Evolutionary conservation across 805 yeast species (phyloP), one percentile per base, ranked within the genome.

Genomic region (Tetrapisispora pingtungensis): DNA sequence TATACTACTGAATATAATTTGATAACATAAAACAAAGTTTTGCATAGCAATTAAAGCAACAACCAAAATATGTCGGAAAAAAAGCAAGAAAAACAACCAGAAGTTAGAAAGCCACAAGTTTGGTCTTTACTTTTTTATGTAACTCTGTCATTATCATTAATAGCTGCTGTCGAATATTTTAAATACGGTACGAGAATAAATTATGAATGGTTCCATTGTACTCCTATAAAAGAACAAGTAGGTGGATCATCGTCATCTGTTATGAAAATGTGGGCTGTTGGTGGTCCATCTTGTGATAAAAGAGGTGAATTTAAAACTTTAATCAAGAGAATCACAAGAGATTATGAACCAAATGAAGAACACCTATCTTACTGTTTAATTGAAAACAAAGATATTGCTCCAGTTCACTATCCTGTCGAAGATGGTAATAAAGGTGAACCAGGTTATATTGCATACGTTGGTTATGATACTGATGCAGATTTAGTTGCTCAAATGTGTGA

Each of bases 171-270:
- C 2, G 73, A 70, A 48, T 69, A 67, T 47, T 70, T 70, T 57
- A 70, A 70, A 49, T 67, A 65, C 42, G 50, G 64, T 17, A 68
- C 73, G 2, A 61, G 57, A 47, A 54, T 59, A 31, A 61, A 68
- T 47, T 70, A 70, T 44, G 73, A 70, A 26, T 68, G 71, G 72
- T 66, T 70, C 51, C 74, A 70, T 44, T 70, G 74, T 47, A 68
- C 71, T 12, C 65, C 71, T 13, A 44, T 51, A 7, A 49, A 56
- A 10, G 57, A 59, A 20, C 43, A 49, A 14, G 38, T 56, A 12
- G 46, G 47, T 10, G 55, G 57, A 14, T 46, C 55, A 20, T 53
- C 52, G 14, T 47, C 59, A 5, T 60, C 65, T 1, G 57, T 65
- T 10, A 47, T 56, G 10, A 60, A 59, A 37, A 47, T 66, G 27